Evolutionary conservation across 2,329 filamentous ascomycete species (phyloP).

Genomic region (Neospermospora avenae): DNA sequence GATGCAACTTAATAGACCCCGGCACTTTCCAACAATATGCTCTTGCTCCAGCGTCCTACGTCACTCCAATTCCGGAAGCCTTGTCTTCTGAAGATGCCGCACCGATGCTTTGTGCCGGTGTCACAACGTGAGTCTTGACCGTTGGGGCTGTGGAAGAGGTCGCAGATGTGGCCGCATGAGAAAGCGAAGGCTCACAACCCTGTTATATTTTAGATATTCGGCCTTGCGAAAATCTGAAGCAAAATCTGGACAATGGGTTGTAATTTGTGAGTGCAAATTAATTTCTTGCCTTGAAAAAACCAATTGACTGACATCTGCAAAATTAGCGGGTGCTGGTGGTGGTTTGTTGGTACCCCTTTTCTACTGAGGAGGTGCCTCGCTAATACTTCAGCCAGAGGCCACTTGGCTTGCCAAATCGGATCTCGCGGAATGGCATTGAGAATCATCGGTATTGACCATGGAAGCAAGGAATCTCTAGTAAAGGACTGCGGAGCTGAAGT

Average conservation of each 20-base stretch:
- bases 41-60: constrained; percentile 61
- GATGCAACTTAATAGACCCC: constrained; percentile 38
- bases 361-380: constrained; percentile 1
- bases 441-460: constrained; percentile 63
- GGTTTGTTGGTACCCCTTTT: constrained; percentile 42
- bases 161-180: constrained; percentile 26
- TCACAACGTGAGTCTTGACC: constrained; percentile 47
- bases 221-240: constrained; percentile 60
- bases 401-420: constrained; percentile 60
- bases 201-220: constrained; percentile 44
- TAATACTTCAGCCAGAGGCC: constrained; percentile 41
- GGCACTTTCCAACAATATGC: constrained; percentile 67
- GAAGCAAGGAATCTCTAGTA: constrained; percentile 56
- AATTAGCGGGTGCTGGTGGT: constrained; percentile 52
- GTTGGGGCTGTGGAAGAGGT: constrained; percentile 12
- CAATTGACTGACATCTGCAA: constrained; percentile 18
- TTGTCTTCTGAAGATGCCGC: constrained; percentile 59
- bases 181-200: constrained; percentile 26
- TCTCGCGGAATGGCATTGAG: constrained; percentile 56
- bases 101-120: constrained; percentile 64
- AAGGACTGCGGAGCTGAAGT: constrained; percentile 61
- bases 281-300: constrained; percentile 9
- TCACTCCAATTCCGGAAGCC: constrained; percentile 64
- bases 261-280: constrained; percentile 28
- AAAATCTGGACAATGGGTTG: constrained; percentile 38